phyloP scores from a whole-genome alignment of 2,329 filamentous ascomycete species.

The Fusarium cyanostomum region DNA sequence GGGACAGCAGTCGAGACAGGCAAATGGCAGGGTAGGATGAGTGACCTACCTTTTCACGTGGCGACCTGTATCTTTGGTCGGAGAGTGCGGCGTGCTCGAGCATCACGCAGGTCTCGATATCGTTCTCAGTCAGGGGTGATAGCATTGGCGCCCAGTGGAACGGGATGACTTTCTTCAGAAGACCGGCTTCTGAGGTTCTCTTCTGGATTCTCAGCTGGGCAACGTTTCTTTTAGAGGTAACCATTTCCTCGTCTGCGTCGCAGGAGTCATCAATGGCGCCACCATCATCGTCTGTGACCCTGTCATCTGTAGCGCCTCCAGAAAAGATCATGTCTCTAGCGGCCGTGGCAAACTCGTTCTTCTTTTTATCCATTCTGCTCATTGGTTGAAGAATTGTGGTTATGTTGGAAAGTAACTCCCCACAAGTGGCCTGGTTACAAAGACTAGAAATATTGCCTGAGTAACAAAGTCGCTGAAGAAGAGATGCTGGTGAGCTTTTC shows the following conservation, averaged over 20 bases:
- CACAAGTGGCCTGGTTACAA: no score
- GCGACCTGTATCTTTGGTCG: constrained; percentile 59
- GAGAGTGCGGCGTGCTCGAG: constrained; percentile 65
- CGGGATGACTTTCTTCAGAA: constrained; percentile 57
- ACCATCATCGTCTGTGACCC: constrained; percentile 33
- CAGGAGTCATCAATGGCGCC: constrained; percentile 53
- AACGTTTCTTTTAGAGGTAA: constrained; percentile 51
- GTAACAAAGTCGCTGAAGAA: constrained; percentile 16
- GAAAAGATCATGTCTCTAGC: constrained; percentile 43
- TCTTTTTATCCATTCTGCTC: constrained; percentile 33
- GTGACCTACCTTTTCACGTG: constrained; percentile 61
- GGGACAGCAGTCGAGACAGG: no score
- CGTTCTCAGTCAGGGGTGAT: constrained; percentile 74
- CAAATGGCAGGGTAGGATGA: neutral
- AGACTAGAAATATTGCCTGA: no score
- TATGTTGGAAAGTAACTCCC: no score
- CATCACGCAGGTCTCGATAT: constrained; percentile 67
- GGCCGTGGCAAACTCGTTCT: constrained; percentile 43
- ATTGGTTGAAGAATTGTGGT: neutral
- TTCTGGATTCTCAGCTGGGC: constrained; percentile 52
- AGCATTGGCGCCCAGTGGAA: constrained; percentile 70
- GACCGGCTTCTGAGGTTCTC: constrained; percentile 43
- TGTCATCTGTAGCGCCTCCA: constrained; percentile 14
- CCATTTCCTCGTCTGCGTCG: constrained; percentile 51
- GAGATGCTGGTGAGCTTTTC: constrained; percentile 16